Evolutionary conservation across 345 rosid genomes (phyloP), one percentile per base, ranked within the genome.

Genomic region (Populus davidiana): DNA sequence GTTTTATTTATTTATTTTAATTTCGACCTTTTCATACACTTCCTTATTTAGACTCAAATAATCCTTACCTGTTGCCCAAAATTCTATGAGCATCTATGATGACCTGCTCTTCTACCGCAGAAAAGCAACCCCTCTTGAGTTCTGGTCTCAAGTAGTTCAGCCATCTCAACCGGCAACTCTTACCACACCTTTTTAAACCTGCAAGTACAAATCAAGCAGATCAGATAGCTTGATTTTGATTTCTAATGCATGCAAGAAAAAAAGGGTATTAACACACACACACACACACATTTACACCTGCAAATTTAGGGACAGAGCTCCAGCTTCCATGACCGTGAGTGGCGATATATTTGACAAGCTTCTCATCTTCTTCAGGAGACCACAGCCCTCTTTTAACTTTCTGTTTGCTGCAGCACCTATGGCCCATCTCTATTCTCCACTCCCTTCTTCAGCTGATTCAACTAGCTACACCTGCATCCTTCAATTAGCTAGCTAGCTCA

Each of bases 311-410:
- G 82, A 91, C 91, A n/a, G 91, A 87, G 69, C 96, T 91, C 96
- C 96, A 91, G 75, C 91, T 87, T 12, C 92, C 90, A 85, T 91
- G 93, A 74, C 93, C 96, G 67, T 87, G 82, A 67, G 86, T 31
- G 56, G 93, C 88, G 84, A 90, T 87, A 73, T 88, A 83, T 59
- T 83, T 85, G 72, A 87, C 78, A 69, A 89, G 92, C 88, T 82
- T 89, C 44, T 88, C 89, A 54, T 91, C 95, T 87, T 91, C 95
- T 81, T 89, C 93, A 44, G 95, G 93, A 74, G 93, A 91, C 93
- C 96, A 91, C 71, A 91, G 74, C 3, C 96, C 96, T 83, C 90
- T 88, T 74, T 88, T 90, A 54, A 91, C 93, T 78, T 90, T 91
- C 80, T 85, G 92, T 82, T 91, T 91, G 72, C 84, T 86, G 85